Percentiles rank a stretch among this genome's conserved stretches.
phyloP scores from a whole-genome alignment of 1,139 yeast species.

The Candida sp. region DNA sequence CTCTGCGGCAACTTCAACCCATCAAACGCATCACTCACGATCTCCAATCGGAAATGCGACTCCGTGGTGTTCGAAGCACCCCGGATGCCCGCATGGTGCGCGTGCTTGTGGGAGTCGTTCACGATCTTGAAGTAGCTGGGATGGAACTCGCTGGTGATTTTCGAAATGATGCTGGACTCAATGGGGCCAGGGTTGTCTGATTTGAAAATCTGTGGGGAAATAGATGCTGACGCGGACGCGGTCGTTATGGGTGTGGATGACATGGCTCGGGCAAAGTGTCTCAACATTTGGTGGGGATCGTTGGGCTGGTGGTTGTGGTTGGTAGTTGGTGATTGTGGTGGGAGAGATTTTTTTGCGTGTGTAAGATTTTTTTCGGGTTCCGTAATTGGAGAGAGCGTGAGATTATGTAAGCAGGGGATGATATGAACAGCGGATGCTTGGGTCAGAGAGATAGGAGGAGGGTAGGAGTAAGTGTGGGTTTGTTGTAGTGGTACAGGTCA shows the following conservation, averaged over 20 bases:
- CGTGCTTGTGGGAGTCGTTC: slow-evolving; percentile 90
- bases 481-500: too few relatives aligned
- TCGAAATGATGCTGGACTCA: slow-evolving; percentile 25
- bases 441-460: too few relatives aligned
- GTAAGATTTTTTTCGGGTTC: neutral
- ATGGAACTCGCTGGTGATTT: slow-evolving; percentile 47
- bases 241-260: neutral
- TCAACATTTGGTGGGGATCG: slow-evolving; percentile 9
- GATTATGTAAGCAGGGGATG: too few relatives aligned
- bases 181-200: slow-evolving; percentile 20
- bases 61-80: slow-evolving; percentile 78
- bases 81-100: slow-evolving; percentile 85
- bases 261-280: slow-evolving; percentile 13
- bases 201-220: slow-evolving; percentile 7
- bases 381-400: neutral
- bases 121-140: slow-evolving; percentile 59
- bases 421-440: too few relatives aligned
- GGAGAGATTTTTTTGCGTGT: neutral
- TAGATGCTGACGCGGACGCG: neutral
- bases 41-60: slow-evolving; percentile 78
- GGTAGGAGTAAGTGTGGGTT: too few relatives aligned
- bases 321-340: neutral
- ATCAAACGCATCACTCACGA: slow-evolving; percentile 71
- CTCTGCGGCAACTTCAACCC: slow-evolving; percentile 76
- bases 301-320: neutral